Base-by-base conservation (phyloP, 495 filamentous ascomycete species). In the Thermothielavioides terrestris region DNA sequence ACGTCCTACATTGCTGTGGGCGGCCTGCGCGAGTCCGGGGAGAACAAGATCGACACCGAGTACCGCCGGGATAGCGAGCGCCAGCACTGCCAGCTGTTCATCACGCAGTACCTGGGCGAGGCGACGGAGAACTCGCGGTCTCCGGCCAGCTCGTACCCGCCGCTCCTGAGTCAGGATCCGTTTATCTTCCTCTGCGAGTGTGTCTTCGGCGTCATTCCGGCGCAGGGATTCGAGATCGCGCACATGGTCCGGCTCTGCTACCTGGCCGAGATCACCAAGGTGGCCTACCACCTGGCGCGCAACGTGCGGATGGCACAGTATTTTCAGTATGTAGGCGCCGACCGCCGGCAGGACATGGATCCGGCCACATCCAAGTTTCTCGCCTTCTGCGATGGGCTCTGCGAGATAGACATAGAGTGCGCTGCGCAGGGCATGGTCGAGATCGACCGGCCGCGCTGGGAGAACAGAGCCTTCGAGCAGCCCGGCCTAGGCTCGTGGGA, bases 161-260 rank as follows among this genome's bases (percentile, higher is more conserved):
- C 88, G n/a, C 71, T 96, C 17, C 68, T 99, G 2, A 67, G 69
- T 30, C 75, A 82, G 55, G 92, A 99, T 60, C 75, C 78, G 5
- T 99, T 97, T 67, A 73, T 91, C 12, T 94, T 96, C 70, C 67
- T 99, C n/a, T 85, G 81, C 51, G 70, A 95, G 32, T 77, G 81
- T 20, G 83, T 88, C 18, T 80, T 84, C 15, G 77, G 88, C 10
- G 42, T 74, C 12, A 54, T 55, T 18, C 50, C 63, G 18, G 65
- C 68, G 12, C 63, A 70, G 35, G 65, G 78, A 38, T 74, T 94
- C 41, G 83, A 95, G 44, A 80, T 94, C 26, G 79, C 85, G 50
- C 87, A 95, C 67, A 58, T 97, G 14, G 68, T 97, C 25, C 85
- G 85, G 11, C 76, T 96, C 48, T 97, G 92, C 70, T 96, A 94